Evolutionary conservation across 306 rosid species (phyloP).

Genomic region (Vigna trinervia): DNA sequence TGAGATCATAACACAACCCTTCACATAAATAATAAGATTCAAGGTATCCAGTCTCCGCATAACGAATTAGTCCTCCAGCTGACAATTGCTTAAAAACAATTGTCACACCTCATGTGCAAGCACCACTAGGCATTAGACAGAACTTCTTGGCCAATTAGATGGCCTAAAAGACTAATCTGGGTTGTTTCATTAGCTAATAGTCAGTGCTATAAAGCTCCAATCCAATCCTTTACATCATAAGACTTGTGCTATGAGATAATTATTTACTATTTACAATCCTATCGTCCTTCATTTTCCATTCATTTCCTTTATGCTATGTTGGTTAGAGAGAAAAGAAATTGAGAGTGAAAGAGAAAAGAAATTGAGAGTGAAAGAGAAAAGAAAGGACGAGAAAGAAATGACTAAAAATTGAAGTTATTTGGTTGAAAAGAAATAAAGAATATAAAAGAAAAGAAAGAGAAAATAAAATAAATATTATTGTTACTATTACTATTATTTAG

Average conservation of each 20-base stretch:
- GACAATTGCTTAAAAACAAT: not conserved
- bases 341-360: no score
- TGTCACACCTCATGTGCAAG: not conserved
- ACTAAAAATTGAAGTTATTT: no score
- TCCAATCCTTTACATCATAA: not conserved
- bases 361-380: no score
- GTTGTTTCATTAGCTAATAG: not conserved
- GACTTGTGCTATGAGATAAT: not conserved
- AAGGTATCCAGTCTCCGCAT: conserved; percentile 1
- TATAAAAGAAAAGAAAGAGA: no score
- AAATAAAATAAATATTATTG: no score
- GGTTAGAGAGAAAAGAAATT: not conserved
- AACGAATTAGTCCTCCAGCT: not conserved
- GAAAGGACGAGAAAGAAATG: no score
- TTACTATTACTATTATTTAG: no score
- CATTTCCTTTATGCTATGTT: not conserved
- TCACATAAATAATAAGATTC: conserved; percentile 17
- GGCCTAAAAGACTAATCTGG: conserved; percentile 11
- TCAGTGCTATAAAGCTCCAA: conserved; percentile 12
- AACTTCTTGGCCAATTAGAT: conserved; percentile 16
- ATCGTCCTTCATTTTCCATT: conserved; percentile 6
- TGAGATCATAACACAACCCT: conserved; percentile 6
- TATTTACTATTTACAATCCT: not conserved
- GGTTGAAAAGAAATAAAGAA: no score
- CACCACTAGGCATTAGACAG: not conserved